These are phyloP conservation scores for Cryptosporidium bovis DNA, from an alignment of 169 alveolate species.

Conservation along the genomic window DNA sequence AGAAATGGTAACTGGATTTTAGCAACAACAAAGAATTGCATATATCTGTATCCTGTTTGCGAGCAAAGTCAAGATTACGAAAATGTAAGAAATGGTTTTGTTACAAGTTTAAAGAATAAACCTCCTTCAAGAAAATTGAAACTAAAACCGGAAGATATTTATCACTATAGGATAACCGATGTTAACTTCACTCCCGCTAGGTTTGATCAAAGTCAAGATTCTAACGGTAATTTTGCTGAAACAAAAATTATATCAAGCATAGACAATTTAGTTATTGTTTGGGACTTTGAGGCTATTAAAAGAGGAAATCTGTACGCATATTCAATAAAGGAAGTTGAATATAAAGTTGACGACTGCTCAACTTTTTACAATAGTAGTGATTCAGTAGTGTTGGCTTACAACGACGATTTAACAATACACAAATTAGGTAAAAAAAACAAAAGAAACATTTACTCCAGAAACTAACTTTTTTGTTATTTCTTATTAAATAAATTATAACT, in stretches of 20 bases:
- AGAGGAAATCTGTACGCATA: constrained; percentile 78
- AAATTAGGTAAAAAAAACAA: constrained; percentile 60
- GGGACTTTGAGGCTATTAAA: constrained; percentile 82
- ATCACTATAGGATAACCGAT: constrained; percentile 76
- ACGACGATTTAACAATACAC: constrained; percentile 51
- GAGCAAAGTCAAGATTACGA: constrained; percentile 74
- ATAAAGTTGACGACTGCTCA: constrained; percentile 73
- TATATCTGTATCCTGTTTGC: constrained; percentile 80
- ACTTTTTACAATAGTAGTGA: constrained; percentile 30
- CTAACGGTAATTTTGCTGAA: constrained; percentile 69
- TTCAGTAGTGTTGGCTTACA: constrained; percentile 60
- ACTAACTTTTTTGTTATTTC: not conserved
- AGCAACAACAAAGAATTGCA: constrained; percentile 81
- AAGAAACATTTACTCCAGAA: constrained; percentile 31
- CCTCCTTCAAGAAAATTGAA: constrained; percentile 81
- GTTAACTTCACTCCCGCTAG: constrained; percentile 83
- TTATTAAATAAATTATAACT: constrained; percentile 10
- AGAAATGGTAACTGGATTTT: constrained; percentile 85
- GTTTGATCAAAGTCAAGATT: constrained; percentile 78
- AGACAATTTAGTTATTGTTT: constrained; percentile 79
- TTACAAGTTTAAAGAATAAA: constrained; percentile 77
- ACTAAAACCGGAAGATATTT: constrained; percentile 80
- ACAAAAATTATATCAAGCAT: constrained; percentile 80
- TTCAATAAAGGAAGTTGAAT: constrained; percentile 78
- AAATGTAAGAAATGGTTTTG: constrained; percentile 72